phyloP scores from a whole-genome alignment of 2,329 filamentous ascomycete genomes.

The Escovopsis weberi region DNA sequence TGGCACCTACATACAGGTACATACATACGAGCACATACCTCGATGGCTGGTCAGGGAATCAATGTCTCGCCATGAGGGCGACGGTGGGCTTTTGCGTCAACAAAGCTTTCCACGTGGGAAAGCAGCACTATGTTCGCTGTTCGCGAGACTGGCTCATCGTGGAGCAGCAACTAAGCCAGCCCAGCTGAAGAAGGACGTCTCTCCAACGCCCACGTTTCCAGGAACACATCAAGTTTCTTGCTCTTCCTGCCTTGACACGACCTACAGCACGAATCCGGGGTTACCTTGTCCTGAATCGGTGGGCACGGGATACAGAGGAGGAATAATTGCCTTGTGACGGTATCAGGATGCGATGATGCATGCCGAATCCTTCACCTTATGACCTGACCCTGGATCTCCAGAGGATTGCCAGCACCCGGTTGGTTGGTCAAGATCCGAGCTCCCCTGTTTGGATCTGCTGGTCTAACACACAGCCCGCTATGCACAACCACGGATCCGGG shows the following conservation, averaged over 20 bases:
- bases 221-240: not conserved
- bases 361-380: not conserved
- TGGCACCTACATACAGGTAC: too few relatives aligned
- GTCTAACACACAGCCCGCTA: not conserved
- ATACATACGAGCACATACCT: not conserved
- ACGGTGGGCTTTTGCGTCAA: not conserved
- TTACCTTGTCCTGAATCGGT: too few relatives aligned
- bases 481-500: conserved; percentile 6
- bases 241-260: too few relatives aligned
- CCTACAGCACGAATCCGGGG: too few relatives aligned
- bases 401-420: not conserved
- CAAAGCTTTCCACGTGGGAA: conserved; percentile 2
- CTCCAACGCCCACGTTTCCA: not conserved
- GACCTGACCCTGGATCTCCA: not conserved
- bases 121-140: not conserved
- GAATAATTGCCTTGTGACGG: not conserved
- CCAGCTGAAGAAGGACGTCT: not conserved
- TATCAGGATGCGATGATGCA: not conserved
- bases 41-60: not conserved
- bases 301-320: too few relatives aligned
- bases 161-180: not conserved
- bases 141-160: not conserved
- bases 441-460: not conserved
- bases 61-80: not conserved
- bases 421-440: not conserved